These are phyloP conservation scores for Aureobasidium namibiae DNA, from an alignment of 2,329 filamentous ascomycete genomes.

Conservation along the genomic window DNA sequence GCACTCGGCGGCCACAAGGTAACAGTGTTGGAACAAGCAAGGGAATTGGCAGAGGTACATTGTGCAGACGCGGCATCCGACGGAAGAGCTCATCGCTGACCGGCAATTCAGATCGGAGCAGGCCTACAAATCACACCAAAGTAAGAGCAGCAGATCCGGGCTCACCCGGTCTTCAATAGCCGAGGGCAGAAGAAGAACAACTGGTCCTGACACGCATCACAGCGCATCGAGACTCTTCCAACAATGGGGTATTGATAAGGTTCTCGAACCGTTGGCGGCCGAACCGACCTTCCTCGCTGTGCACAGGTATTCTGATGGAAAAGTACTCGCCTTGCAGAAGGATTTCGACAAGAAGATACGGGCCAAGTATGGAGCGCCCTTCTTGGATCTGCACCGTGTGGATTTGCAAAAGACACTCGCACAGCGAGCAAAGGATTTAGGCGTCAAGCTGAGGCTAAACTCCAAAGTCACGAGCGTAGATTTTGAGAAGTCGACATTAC, in stretches of 20 bases:
- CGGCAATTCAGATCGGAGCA: conserved; percentile 34
- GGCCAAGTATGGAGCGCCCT: conserved; percentile 48
- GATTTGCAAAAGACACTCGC: conserved; percentile 51
- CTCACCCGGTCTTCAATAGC: conserved; percentile 15
- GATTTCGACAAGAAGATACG: conserved; percentile 47
- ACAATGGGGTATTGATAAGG: conserved; percentile 42
- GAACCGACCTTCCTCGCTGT: conserved; percentile 45
- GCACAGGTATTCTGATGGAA: conserved; percentile 44
- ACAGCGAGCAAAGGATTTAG: conserved; percentile 44
- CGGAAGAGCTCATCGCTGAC: not conserved
- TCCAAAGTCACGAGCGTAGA: conserved; percentile 41
- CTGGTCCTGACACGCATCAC: not conserved
- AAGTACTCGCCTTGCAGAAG: conserved; percentile 41
- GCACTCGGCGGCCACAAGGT: conserved; percentile 26
- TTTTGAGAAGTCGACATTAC: conserved; percentile 38
- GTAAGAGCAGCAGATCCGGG: conserved; percentile 17
- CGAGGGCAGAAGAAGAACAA: not conserved
- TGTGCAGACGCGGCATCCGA: not conserved
- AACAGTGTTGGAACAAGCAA: conserved; percentile 23
- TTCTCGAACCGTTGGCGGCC: conserved; percentile 30
- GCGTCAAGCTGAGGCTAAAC: conserved; percentile 43
- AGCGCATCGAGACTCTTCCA: conserved; percentile 44
- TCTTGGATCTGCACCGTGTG: conserved; percentile 53
- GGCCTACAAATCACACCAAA: conserved; percentile 47
- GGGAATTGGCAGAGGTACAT: conserved; percentile 19